phyloP scores from a whole-genome alignment of 176 grass and related monocot genomes.

The Rhynchospora tenuis region DNA sequence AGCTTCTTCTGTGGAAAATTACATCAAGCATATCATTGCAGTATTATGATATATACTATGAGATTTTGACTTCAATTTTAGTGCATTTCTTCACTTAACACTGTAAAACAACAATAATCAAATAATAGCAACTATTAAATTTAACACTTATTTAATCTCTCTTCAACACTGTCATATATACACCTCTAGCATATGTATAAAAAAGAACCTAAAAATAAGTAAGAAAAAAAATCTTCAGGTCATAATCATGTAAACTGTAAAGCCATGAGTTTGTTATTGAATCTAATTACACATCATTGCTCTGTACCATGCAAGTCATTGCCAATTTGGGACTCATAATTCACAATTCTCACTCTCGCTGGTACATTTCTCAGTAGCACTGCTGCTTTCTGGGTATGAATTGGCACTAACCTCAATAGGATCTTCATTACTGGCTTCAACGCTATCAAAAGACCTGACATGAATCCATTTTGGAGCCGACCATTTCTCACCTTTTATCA shows the following conservation, averaged over 20 bases:
- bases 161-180: background rate
- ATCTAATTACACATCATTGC: background rate
- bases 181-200: background rate
- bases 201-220: background rate
- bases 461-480: slow-evolving; percentile 59
- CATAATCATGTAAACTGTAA: background rate
- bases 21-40: background rate
- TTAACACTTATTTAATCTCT: background rate
- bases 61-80: background rate
- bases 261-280: background rate
- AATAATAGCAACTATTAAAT: background rate
- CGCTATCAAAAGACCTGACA: slow-evolving; percentile 24
- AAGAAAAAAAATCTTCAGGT: background rate
- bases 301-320: background rate
- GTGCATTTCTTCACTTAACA: background rate
- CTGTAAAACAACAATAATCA: background rate
- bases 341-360: slow-evolving; percentile 19
- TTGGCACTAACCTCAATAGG: background rate
- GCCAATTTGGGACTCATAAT: background rate
- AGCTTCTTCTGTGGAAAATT: background rate
- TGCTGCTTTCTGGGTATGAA: background rate
- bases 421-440: background rate
- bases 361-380: slow-evolving; percentile 17
- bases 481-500: slow-evolving; percentile 57
- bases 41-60: background rate